These are phyloP conservation scores for Basipetospora chlamydospora DNA, from an alignment of 2,329 filamentous ascomycete genomes.

Conservation along the genomic window DNA sequence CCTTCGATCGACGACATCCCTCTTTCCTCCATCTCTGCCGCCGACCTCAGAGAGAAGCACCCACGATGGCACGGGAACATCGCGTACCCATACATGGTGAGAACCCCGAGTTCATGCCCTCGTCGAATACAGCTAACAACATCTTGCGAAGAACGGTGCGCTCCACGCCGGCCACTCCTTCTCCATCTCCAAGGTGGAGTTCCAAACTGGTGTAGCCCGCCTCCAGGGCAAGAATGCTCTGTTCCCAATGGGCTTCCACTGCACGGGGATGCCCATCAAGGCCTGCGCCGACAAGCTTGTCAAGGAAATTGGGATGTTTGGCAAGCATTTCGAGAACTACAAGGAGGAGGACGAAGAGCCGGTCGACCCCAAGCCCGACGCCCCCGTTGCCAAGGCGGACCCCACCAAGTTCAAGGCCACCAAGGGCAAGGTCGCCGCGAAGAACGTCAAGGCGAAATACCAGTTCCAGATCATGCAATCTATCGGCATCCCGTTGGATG, in stretches of 20 bases:
- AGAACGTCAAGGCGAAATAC: slow-evolving; percentile 88
- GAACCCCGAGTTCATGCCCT: slow-evolving; percentile 18
- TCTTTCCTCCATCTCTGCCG: slow-evolving; percentile 55
- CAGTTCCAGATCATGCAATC: slow-evolving; percentile 92
- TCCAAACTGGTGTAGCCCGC: slow-evolving; percentile 69
- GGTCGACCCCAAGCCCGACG: slow-evolving; percentile 36
- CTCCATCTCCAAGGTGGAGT: slow-evolving; percentile 85
- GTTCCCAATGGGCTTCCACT: slow-evolving; percentile 87
- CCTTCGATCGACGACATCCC: slow-evolving; percentile 67
- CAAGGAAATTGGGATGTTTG: slow-evolving; percentile 80
- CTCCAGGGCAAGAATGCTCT: slow-evolving; percentile 82
- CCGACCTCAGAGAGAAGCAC: slow-evolving; percentile 61
- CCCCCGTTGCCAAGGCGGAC: slow-evolving; percentile 62
- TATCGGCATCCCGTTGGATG: slow-evolving; percentile 70
- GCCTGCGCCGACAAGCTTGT: slow-evolving; percentile 91
- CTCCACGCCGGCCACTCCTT: slow-evolving; percentile 89
- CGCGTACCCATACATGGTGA: slow-evolving; percentile 21
- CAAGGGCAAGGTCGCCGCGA: slow-evolving; percentile 82
- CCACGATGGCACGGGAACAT: slow-evolving; percentile 76
- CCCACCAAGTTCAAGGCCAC: slow-evolving; percentile 83
- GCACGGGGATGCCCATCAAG: slow-evolving; percentile 94
- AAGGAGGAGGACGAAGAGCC: slow-evolving; percentile 34
- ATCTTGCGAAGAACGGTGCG: slow-evolving; percentile 81
- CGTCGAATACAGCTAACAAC: not conserved
- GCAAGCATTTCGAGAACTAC: slow-evolving; percentile 70